These are phyloP conservation scores for Penicillium nordicum DNA, from an alignment of 2,329 filamentous ascomycete species.

Conservation along the genomic window DNA sequence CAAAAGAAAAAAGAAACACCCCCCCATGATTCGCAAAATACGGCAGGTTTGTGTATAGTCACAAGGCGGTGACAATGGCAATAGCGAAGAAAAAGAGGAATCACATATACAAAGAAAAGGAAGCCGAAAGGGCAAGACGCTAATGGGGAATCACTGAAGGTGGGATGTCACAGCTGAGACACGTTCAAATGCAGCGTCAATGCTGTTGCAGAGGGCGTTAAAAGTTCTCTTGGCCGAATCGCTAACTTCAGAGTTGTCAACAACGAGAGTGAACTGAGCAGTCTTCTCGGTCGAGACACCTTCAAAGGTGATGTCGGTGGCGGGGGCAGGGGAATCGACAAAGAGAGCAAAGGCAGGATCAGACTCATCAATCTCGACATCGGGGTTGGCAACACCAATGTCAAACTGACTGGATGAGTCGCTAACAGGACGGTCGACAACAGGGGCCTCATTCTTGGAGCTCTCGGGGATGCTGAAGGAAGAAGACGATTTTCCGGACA, in stretches of 20 bases:
- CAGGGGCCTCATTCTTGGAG: conserved; percentile 50
- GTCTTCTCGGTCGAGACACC: conserved; percentile 64
- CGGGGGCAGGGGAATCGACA: conserved; percentile 49
- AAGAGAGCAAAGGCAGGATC: conserved; percentile 48
- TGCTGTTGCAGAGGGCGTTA: conserved; percentile 37
- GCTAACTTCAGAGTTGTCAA: conserved; percentile 38
- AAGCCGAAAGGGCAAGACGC: conserved; percentile 19
- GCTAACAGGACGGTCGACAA: conserved; percentile 41
- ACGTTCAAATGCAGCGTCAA: conserved; percentile 43
- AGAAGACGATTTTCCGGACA: conserved; percentile 69
- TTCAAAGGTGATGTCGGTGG: conserved; percentile 40
- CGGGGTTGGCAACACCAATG: conserved; percentile 25
- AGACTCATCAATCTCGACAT: conserved; percentile 55
- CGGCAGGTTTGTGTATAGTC: conserved; percentile 17
- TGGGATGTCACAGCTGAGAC: conserved; percentile 41
- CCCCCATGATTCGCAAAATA: conserved; percentile 11
- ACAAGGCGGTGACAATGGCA: conserved; percentile 15
- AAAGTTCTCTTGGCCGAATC: conserved; percentile 33
- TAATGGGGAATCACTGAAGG: conserved; percentile 36
- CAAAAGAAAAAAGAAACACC: neutral
- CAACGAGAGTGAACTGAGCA: conserved; percentile 62
- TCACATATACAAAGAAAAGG: conserved; percentile 24
- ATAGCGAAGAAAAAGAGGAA: conserved; percentile 5
- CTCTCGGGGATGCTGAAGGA: conserved; percentile 48
- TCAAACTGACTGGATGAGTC: conserved; percentile 14